Evolutionary conservation across 345 rosid genomes (phyloP), one percentile per base, ranked within the genome.

Genomic region (Brassica nigra): DNA sequence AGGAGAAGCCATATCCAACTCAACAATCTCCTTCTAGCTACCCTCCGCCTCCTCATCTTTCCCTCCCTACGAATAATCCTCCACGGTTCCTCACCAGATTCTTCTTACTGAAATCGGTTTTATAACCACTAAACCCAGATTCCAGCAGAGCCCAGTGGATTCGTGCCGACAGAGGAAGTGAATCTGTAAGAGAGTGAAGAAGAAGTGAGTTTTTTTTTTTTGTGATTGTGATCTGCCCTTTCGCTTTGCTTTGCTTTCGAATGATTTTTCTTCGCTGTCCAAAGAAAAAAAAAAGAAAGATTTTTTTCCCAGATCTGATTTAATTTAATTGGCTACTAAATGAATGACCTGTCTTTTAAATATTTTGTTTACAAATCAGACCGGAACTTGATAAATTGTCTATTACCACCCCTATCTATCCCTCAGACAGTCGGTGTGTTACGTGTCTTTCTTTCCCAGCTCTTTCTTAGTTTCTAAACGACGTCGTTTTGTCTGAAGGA

Each of bases 21-120:
- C 77, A 96, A 85, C 28, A 91, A 75, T 85, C 85, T 93, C 97
- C 97, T 89, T 76, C 98, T 87, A 78, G 85, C 91, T 85, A 88
- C 90, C 91, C 99, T 97, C 96, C 59, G 92, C 88, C 92, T 83
- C 99, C 90, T 90, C 93, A 85, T 88, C 16, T 58, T 30, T 81
- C 54, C 59, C 27, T 23, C 27, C 23, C 3, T 15, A 5, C 59
- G 58, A 5, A 61, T 80, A 5, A 61, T 80, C 81, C 83, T 87
- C 81, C 76, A 80, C 79, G 37, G 37, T 27, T 59, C 2, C 59
- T 54, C 59, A 54, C 59, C 59, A 52, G 58, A 52, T 34, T 37
- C 59, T 34, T 37, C 59, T 11, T 4, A 10, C 64, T 59, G 8
- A 16, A 72, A 58, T 84, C 84, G 76, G 80, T 78, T 65, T 42